Evolutionary conservation across 441 rosid species (phyloP), one percentile per base, ranked within the genome.

Genomic region (Pelargonium australe): DNA sequence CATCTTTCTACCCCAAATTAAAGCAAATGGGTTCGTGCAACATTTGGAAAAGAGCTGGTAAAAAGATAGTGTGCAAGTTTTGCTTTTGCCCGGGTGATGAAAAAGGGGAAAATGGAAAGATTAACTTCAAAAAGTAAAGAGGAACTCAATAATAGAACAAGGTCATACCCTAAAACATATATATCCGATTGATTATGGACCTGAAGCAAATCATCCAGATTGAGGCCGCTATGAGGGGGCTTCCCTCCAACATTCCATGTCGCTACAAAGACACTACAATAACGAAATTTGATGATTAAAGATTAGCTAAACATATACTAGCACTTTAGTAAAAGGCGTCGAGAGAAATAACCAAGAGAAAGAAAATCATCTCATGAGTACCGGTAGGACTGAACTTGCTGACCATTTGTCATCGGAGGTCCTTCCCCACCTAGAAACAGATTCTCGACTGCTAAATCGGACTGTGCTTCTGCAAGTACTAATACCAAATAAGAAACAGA

Each of bases 201-300:
- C 40, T 63, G 83, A 77, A 88, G 87, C 73, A 88, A 71, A 71
- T 78, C 77, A 17, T 88, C 88, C 10, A 88, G 80, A 77, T 81
- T 80, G 66, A 86, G 78, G 66, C 75, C 72, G 65, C 76, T 76
- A 49, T 76, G 79, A 8, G 94, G 94, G 74, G 88, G 77, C 75
- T 83, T 86, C 25, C 94, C 94, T 70, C 89, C 94, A 0, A 82
- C 91, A 73, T 88, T 88, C 94, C 94, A 88, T 75, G 94, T 88
- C 0, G 86, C 85, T n/a, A 88, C 89, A 57, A 83, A 88, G 73
- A 82, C 86, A 73, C 94, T 86, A 20, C 31, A 66, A 74, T 12
- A 19, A 2, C 49, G 58, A 20, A 45, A 66, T 4, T 10, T 37
- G 70, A 58, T 9, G 9, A n/a, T 31, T 8, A 55, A 55, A 40